Percentiles rank a stretch among this genome's conserved stretches.
phyloP scores from a whole-genome alignment of 208 protist genomes.

The Leishmania martiniquensis region DNA sequence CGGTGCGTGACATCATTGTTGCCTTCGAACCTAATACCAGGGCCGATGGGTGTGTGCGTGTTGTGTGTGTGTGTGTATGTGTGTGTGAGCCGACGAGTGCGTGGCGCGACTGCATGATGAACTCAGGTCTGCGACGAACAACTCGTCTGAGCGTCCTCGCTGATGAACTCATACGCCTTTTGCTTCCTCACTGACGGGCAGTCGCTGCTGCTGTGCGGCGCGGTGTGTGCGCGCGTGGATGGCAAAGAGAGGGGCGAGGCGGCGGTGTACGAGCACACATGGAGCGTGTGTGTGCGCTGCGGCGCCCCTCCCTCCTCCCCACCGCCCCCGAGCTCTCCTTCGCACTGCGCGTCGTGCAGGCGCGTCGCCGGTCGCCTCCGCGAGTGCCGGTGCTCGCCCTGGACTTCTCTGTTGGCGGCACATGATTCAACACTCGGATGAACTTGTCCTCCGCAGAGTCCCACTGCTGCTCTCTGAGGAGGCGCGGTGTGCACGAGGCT shows the following conservation, averaged over 20 bases:
- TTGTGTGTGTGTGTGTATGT: neutral
- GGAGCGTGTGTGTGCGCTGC: neutral
- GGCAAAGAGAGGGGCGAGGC: neutral
- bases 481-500: constrained; percentile 11
- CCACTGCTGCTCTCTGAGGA: neutral
- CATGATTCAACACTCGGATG: constrained; percentile 23
- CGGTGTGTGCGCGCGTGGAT: neutral
- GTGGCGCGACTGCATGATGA: constrained; percentile 30
- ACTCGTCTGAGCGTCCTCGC: constrained; percentile 25
- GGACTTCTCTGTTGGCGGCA: neutral
- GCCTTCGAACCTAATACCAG: constrained; percentile 28
- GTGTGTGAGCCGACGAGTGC: neutral
- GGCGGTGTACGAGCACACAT: neutral
- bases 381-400: too few relatives aligned
- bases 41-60: neutral
- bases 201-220: constrained; percentile 5
- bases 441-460: constrained; percentile 26
- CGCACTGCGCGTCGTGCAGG: neutral
- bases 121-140: constrained; percentile 33
- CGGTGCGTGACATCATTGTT: constrained; percentile 14
- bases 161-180: constrained; percentile 30
- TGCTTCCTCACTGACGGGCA: constrained; percentile 38
- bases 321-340: neutral
- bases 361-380: too few relatives aligned
- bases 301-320: neutral